Base-by-base conservation (phyloP, 1,284 basidiomycete species). In the Ustilago lituana region DNA sequence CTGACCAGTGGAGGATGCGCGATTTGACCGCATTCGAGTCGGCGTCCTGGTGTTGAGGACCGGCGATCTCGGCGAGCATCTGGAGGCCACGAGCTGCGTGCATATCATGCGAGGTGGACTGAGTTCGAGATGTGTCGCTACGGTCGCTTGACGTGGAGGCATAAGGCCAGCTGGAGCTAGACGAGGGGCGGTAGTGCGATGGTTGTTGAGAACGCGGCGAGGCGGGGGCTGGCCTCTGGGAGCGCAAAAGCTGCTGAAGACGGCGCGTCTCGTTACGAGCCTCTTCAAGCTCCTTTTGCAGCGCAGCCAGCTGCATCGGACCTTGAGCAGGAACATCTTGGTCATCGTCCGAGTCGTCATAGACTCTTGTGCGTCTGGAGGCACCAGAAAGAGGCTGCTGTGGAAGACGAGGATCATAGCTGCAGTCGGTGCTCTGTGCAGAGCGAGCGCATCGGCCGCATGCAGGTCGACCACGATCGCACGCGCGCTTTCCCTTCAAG, bases 11-110 rank as follows among this genome's bases (percentile, higher is more conserved):
- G 1, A 67, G 37, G 31, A 67, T 67, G 26, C 64, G 41, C 4
- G 58, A 56, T 22, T 61, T 61, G 48, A 33, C 48, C 2, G 58
- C 58, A 12, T 67, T 61, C 15, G 58, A 54, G 23, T 53, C 40
- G 22, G 64, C 64, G 33, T 61, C 64, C 45, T 61, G 64, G 38
- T 67, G 64, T 20, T 56, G 58, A 4, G 64, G 64, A 2, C 54
- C 58, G 8, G 65, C 59, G 26, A 68, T 68, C 48, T 68, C 65
- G 24, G 60, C 59, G n/a, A 68, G 65, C 65, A 68, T 62, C 48
- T 62, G 65, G 5, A 68, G 51, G 4, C 65, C 65, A 17, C 56
- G 49, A n/a, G 64, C 64, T 12, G 64, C 64, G 17, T 67, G 52
- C 24, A 67, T 24, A 26, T 61, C 58, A 5, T 56, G 46, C 12